Evolutionary conservation across 257 asterid genomes (phyloP).

Genomic region (Capsicum rhomboideum): DNA sequence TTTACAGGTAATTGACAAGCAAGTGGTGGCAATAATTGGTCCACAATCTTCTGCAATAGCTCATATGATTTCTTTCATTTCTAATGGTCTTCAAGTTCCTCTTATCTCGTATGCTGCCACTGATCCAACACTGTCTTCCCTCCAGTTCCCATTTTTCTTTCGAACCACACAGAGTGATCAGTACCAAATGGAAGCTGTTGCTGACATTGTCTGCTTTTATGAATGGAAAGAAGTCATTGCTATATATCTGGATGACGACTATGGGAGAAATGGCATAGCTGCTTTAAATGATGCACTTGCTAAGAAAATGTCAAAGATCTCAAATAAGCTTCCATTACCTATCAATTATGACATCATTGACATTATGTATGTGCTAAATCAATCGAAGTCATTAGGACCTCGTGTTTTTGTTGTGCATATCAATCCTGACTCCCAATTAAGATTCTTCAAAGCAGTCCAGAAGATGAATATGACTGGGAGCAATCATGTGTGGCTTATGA

Average conservation of each 20-base stretch:
- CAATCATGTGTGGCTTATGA: constrained; percentile 73
- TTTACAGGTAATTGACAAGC: constrained; percentile 42
- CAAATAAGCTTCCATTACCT: constrained; percentile 50
- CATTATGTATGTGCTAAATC: constrained; percentile 49
- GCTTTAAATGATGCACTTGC: constrained; percentile 63
- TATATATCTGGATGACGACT: constrained; percentile 61
- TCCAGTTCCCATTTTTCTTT: constrained; percentile 69
- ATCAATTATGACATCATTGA: constrained; percentile 25
- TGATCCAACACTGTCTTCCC: constrained; percentile 75
- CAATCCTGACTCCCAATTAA: constrained; percentile 31
- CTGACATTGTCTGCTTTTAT: constrained; percentile 50
- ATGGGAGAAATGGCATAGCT: constrained; percentile 75
- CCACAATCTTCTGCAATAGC: constrained; percentile 83
- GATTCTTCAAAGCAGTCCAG: constrained; percentile 39
- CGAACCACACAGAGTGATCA: constrained; percentile 76
- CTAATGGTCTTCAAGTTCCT: constrained; percentile 69
- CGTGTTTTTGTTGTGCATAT: constrained; percentile 70
- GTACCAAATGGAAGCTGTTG: constrained; percentile 67
- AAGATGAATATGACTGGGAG: constrained; percentile 65
- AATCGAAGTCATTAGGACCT: constrained; percentile 50
- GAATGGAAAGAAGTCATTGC: constrained; percentile 77
- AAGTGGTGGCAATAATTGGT: constrained; percentile 66
- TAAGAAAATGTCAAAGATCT: constrained; percentile 40
- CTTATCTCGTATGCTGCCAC: constrained; percentile 78
- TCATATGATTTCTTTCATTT: constrained; percentile 59